A percentile compares a stretch with the other conserved stretches of the same genome.
These are phyloP conservation scores for Smallanthus sonchifolius DNA, from an alignment of 129 eudicot species.

Conservation along the genomic window DNA sequence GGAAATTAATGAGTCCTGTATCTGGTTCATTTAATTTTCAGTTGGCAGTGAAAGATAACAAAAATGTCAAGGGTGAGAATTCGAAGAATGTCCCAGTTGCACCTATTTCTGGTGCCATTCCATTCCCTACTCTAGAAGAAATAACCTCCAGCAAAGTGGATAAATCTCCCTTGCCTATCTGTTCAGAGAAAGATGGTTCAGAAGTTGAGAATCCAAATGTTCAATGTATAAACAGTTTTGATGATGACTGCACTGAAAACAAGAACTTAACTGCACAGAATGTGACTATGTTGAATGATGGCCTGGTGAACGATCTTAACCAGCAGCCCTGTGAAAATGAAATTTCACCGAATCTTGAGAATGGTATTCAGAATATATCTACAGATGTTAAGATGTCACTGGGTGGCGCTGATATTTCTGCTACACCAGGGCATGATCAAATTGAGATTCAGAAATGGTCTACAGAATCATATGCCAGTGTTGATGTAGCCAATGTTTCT, in stretches of 20 bases:
- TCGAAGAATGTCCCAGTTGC: constrained; percentile 4
- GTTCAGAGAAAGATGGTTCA: constrained; percentile 25
- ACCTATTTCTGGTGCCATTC: constrained; percentile 13
- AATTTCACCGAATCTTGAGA: constrained; percentile 23
- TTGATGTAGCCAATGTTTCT: constrained; percentile 12
- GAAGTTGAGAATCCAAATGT: constrained; percentile 13
- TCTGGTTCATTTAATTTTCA: constrained; percentile 20
- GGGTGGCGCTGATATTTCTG: constrained; percentile 19
- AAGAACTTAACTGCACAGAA: constrained; percentile 10
- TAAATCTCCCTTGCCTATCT: constrained; percentile 16
- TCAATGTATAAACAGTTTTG: constrained; percentile 6
- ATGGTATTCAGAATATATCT: constrained; percentile 25
- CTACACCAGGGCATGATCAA: constrained; percentile 23
- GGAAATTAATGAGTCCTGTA: constrained; percentile 22
- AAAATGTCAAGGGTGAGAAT: constrained; percentile 13
- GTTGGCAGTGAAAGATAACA: constrained; percentile 23
- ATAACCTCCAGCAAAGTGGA: constrained; percentile 4
- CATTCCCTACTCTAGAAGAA: constrained; percentile 22
- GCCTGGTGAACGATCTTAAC: constrained; percentile 17
- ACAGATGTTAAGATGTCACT: constrained; percentile 18
- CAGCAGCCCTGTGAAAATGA: constrained; percentile 30
- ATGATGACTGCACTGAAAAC: constrained; percentile 16
- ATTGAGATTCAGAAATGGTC: constrained; percentile 22
- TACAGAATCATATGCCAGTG: constrained; percentile 16
- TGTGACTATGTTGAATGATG: constrained; percentile 20